These are phyloP conservation scores for Peronospora farinosa DNA, from an alignment of 352 stramenopile species.

Conservation along the genomic window DNA sequence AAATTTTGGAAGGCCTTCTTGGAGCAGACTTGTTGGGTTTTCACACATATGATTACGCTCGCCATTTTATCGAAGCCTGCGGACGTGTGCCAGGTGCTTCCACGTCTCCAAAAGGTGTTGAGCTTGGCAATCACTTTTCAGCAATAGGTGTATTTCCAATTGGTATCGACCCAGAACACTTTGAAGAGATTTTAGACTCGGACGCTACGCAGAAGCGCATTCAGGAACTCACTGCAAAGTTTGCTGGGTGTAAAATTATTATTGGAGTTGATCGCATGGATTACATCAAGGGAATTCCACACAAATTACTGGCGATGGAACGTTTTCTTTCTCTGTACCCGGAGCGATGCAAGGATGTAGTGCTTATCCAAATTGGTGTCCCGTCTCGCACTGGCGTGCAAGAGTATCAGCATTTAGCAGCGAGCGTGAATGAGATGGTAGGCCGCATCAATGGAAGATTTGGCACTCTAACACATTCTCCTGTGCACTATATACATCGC, in stretches of 20 bases:
- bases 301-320: slow-evolving; percentile 83
- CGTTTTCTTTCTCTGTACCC: slow-evolving; percentile 76
- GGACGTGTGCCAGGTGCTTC: slow-evolving; percentile 62
- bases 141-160: slow-evolving; percentile 80
- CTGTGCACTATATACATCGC: slow-evolving; percentile 87
- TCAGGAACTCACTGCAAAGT: slow-evolving; percentile 51
- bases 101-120: slow-evolving; percentile 75
- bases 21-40: slow-evolving; percentile 79
- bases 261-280: slow-evolving; percentile 84
- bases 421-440: slow-evolving; percentile 85
- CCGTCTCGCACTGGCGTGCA: slow-evolving; percentile 76
- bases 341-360: slow-evolving; percentile 87
- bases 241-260: slow-evolving; percentile 73
- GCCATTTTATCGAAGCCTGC: slow-evolving; percentile 78
- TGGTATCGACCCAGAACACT: slow-evolving; percentile 81
- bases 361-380: slow-evolving; percentile 92
- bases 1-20: slow-evolving; percentile 75
- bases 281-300: slow-evolving; percentile 85
- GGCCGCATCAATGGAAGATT: slow-evolving; percentile 85
- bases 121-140: slow-evolving; percentile 75
- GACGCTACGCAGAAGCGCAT: slow-evolving; percentile 53
- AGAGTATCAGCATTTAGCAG: slow-evolving; percentile 79
- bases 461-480: slow-evolving; percentile 78
- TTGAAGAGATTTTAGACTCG: slow-evolving; percentile 51
- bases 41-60: slow-evolving; percentile 85